Base-by-base conservation (phyloP, 2,329 filamentous ascomycete species). In the Phoma sp. region DNA sequence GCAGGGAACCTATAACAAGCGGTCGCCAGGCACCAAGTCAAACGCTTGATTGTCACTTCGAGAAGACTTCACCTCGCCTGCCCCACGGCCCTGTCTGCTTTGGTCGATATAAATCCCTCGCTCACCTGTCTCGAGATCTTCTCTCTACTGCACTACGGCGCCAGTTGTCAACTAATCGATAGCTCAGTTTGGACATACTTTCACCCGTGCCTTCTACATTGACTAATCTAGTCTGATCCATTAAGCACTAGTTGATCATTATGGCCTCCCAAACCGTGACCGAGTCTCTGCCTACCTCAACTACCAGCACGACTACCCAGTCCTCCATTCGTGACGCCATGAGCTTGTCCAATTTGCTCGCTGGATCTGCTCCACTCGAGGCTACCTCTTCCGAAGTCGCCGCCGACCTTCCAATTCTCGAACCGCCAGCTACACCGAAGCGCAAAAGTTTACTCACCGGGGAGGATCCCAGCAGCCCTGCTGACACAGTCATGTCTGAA, bases 71-170 rank as follows among this genome's bases (percentile, higher is more conserved):
- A 67, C 65, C 50, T 60, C 33, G 33, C 15, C 28, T 34, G 40
- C 33, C 29, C 43, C 25, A 18, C 17, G n/a, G n/a, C 17, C 28
- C 32, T 18, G 39, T 17, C 47, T 30, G 29, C 29, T 47, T 23
- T 43, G 26, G 12, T 34, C 11, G 21, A 43, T 65, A 59, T 62
- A 65, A 60, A 59, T 17, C 15, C 62, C 57, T 52, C 56, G 61
- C 69, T 53, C 60, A 67, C 62, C 64, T 65, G 42, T 56, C 56
- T 68, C 65, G 42, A 69, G 65, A 71, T 56, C 42, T 50, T 33
- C 37, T 33, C 37, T 49, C 42, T 47, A 42, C 46, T 43, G 26
- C 46, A 52, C 47, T 23, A 28, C 46, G 17, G 20, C 25, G 36
- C 23, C 29, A 42, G 17, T 15, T 34, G 28, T 36, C 51, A 45